Base-by-base conservation (phyloP, 257 asterid genomes). In the Voacanga thouarsii region DNA sequence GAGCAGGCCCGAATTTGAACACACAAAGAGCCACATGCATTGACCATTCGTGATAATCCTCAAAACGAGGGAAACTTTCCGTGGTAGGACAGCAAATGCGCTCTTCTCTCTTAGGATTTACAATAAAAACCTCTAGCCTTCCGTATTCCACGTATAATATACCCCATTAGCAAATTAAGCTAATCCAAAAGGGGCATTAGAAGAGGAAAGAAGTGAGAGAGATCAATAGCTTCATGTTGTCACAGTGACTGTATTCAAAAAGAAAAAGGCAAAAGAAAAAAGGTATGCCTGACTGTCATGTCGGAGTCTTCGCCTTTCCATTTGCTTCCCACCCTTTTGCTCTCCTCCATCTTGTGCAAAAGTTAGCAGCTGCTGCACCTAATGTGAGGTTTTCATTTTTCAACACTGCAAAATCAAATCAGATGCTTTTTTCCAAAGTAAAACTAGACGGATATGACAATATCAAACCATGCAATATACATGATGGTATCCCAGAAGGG, bases 311-410 rank as follows among this genome's bases (percentile, higher is more conserved):
- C 53, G 87, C 97, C 12, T 93, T 93, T 83, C 97, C 97, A 14
- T 91, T 91, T 83, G 97, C 91, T 74, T 84, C 94, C 8, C 97
- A 91, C 84, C 94, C 96, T 19, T 86, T 86, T 1, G 91, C 91
- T 0, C 80, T 91, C 11, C 88, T 91, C 60, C 51, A 80, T 74
- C 85, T 93, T 0, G 90, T 87, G 23, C 84, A 70, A 59, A 82
- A 84, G 57, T 80, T 93, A 6, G 89, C 94, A 6, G 81, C 83
- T 71, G 70, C 91, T 0, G 55, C 89, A 47, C 91, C 92, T 0
- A 57, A 28, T 7, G 65, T 83, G 0, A 81, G 45, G 0, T 91
- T 89, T 26, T 89, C 97, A 0, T 93, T 93, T 76, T 84, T 93
- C 88, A 93, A 76, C 67, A 86, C 89, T 0, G 43, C 79, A 0